Base-by-base conservation (phyloP, 2,329 filamentous ascomycete species). In the Fonsecaea multimorphosa region DNA sequence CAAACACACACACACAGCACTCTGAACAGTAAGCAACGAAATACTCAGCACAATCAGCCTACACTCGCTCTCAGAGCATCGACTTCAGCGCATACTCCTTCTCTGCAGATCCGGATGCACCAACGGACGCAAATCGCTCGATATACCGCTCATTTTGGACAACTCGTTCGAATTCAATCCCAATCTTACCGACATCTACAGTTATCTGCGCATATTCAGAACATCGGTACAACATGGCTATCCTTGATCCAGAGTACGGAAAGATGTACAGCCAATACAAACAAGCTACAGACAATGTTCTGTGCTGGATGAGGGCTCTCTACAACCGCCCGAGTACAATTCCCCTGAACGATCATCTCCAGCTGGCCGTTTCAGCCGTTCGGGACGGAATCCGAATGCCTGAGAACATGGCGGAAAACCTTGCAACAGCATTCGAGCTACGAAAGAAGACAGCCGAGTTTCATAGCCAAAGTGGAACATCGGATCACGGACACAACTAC, bases 241-340 rank as follows among this genome's bases (percentile, higher is more conserved):
- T 78, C 65, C 79, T 77, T 62, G 78, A 77, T 70, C 79, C 79
- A n/a, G 77, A 79, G 46, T 79, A 75, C 2, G 75, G 75, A 46
- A 78, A 70, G 67, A 74, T 78, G 67, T 78, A 78, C 38, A 75
- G 73, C 22, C 74, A 75, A 55, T 79, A 78, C 77, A 78, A 79
- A 44, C 78, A 77, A 16, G 78, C 78, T n/a, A 55, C 53, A 46
- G 60, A 60, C 54, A 58, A 51, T n/a, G 64, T 66, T 31, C 32
- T 66, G 32, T 31, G 24, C 3, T 66, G 64, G 64, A 40, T 66
- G 32, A 62, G 44, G 31, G 52, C 32, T 36, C 22, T 40, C 19
- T 61, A 44, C 38, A 36, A 49, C 38, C 40, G 36, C 1, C 49
- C 55, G 12, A 36, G 4, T 12, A 49, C 46, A 22, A 61, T 34